phyloP scores from a whole-genome alignment of 257 asterid species.

The Forsythia viridissima region DNA sequence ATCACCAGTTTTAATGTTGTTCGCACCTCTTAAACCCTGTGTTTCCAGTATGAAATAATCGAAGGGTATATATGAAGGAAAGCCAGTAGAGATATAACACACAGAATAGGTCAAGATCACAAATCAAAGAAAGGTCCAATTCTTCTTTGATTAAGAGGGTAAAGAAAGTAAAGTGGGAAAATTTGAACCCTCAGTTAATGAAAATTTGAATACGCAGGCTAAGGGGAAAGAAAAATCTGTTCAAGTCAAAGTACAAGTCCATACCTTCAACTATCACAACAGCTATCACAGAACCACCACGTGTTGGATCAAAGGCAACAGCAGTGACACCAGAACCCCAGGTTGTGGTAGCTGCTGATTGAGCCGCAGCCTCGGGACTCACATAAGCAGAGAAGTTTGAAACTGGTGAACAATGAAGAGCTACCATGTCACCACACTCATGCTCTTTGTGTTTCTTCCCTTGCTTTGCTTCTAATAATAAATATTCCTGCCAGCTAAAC shows the following conservation, averaged over 20 bases:
- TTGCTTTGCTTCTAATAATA: conserved; percentile 75
- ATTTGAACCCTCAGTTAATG: not conserved
- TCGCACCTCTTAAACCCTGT: conserved; percentile 1
- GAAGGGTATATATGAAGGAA: not conserved
- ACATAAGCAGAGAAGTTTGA: conserved; percentile 99
- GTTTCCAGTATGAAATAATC: not conserved
- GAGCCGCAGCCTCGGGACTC: conserved; percentile 99
- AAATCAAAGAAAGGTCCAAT: not conserved
- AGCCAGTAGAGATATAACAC: conserved; percentile 1
- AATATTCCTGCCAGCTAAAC: conserved; percentile 95
- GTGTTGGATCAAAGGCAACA: conserved; percentile 97
- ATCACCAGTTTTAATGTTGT: not conserved
- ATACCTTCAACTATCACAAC: conserved; percentile 97
- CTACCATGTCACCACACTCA: conserved; percentile 70
- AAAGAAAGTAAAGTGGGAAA: not conserved
- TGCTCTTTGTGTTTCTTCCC: conserved; percentile 70
- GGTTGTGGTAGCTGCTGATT: conserved; percentile 86
- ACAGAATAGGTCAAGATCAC: conserved; percentile 1
- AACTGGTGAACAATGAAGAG: conserved; percentile 97
- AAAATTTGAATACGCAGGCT: conserved; percentile 13
- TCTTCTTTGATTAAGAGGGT: not conserved
- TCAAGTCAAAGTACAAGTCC: conserved; percentile 10
- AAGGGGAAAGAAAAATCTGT: conserved; percentile 10
- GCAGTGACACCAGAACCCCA: conserved; percentile 99
- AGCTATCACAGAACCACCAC: conserved; percentile 97